Percentiles rank a stretch among this genome's conserved stretches.
phyloP scores from a whole-genome alignment of 164 flowering plant genomes.

The Buxus sempervirens region DNA sequence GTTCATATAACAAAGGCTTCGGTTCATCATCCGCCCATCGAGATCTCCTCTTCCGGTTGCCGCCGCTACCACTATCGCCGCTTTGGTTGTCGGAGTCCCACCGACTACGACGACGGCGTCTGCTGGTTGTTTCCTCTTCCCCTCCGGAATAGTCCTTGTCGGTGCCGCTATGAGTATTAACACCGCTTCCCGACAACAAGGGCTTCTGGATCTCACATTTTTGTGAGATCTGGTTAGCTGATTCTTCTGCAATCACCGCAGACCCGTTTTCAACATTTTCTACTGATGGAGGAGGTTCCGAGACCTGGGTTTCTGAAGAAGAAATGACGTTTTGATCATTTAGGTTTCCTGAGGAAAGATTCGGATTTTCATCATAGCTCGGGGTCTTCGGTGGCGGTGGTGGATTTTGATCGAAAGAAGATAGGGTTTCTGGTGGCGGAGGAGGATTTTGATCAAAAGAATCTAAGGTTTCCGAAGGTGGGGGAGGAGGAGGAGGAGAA shows the following conservation, averaged over 20 bases:
- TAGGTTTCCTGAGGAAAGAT: constrained; percentile 4
- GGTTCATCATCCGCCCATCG: constrained; percentile 92
- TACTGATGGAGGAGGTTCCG: not conserved
- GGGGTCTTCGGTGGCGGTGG: constrained; percentile 11
- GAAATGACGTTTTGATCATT: not conserved
- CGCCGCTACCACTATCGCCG: constrained; percentile 36
- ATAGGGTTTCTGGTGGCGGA: constrained; percentile 2
- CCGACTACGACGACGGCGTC: constrained; percentile 62
- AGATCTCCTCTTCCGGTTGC: constrained; percentile 58
- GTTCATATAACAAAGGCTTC: constrained; percentile 60
- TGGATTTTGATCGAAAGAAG: constrained; percentile 1
- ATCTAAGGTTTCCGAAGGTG: not conserved
- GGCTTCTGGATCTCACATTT: constrained; percentile 8
- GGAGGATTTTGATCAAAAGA: not conserved
- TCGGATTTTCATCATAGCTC: not conserved
- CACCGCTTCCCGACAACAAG: constrained; percentile 51
- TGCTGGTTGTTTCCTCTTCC: constrained; percentile 71
- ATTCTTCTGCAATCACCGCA: not conserved
- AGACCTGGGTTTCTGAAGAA: not conserved
- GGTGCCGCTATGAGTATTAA: constrained; percentile 51
- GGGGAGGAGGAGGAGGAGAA: not conserved
- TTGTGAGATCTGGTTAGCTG: not conserved
- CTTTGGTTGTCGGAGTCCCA: constrained; percentile 60
- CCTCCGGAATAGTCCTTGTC: constrained; percentile 70
- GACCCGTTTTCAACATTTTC: not conserved